Conservation (phyloP, 768 basidiomycete species). For the Lanmaoa rubissima region DNA sequence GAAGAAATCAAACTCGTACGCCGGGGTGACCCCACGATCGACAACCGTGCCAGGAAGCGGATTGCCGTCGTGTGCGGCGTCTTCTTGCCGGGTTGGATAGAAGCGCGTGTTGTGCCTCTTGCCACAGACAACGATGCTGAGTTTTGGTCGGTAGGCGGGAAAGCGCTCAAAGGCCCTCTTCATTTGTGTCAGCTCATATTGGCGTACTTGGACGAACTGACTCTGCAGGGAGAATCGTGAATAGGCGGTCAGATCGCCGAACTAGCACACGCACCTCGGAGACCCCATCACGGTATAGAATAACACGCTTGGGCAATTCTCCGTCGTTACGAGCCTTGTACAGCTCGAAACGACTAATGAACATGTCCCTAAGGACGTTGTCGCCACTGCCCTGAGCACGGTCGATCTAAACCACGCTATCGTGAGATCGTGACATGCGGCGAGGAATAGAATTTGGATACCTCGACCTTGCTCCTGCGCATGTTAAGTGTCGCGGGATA, state of each 20-base stretch:
- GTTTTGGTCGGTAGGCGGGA: slow-evolving; percentile 42
- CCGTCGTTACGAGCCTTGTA: slow-evolving; percentile 37
- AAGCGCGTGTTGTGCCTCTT: slow-evolving; percentile 58
- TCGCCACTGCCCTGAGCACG: slow-evolving; percentile 34
- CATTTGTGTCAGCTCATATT: slow-evolving; percentile 42
- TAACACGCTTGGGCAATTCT: slow-evolving; percentile 41
- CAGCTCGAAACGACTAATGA: slow-evolving; percentile 43
- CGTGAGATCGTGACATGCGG: not conserved
- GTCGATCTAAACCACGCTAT: not conserved
- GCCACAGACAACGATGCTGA: slow-evolving; percentile 55
- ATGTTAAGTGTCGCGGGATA: slow-evolving; percentile 48
- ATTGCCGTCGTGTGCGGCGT: slow-evolving; percentile 46
- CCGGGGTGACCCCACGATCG: slow-evolving; percentile 51
- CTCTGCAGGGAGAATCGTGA: slow-evolving; percentile 30
- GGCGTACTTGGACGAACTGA: slow-evolving; percentile 45
- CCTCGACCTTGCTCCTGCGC: slow-evolving; percentile 68
- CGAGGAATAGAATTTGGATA: not conserved
- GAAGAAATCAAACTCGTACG: slow-evolving; percentile 56
- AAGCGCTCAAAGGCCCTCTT: slow-evolving; percentile 41
- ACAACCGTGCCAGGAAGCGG: slow-evolving; percentile 55
- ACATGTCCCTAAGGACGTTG: slow-evolving; percentile 43
- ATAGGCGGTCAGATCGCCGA: not conserved
- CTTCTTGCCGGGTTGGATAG: slow-evolving; percentile 41
- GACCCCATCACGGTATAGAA: slow-evolving; percentile 68
- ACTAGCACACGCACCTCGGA: slow-evolving; percentile 55